Base-by-base conservation (phyloP, 768 basidiomycete genomes). In the Bullera alba region DNA sequence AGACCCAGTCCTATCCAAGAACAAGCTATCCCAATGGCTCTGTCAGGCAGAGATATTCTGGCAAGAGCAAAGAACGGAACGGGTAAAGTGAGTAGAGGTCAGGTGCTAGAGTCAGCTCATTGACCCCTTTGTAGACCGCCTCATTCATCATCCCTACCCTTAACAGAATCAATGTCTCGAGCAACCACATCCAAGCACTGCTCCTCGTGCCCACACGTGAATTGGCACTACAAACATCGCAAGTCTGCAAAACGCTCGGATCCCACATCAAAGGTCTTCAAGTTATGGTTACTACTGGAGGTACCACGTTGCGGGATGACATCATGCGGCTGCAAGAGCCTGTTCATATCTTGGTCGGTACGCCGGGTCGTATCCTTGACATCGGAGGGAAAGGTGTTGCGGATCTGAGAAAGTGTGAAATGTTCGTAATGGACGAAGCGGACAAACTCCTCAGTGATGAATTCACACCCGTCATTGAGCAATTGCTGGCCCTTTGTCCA, bases 351-450 rank as follows among this genome's bases (percentile, higher is more conserved):
- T 84, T 99, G 44, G 93, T 96, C 54, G 93, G 93, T 46, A 99
- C 93, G 2, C 93, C 93, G 15, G 93, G 93, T 23, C 82, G 93
- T 65, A 91, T 99, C 64, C 77, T 99, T 46, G 93, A 99, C 77
- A 76, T 99, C 46, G 86, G 87, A 4, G 85, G 90, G 62, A 96
- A 96, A 76, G 81, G 75, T 57, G 85, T 99, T 32, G 93, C 93
- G 25, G 90, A 97, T 75, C 79, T 99, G 58, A 86, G 82, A 75
- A 85, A 88, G 69, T 96, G 93, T 74, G 84, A 85, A 2, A 87
- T 93, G 48, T 99, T 96, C 67, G 90, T 97, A 60, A 99, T 99
- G 93, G 93, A 99, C 74, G 93, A 99, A 75, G 93, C 93, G 41
- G 95, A 97, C 75, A 99, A 97, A 73, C 81, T 97, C 43, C 83